These are phyloP conservation scores for Paspalum notatum DNA, from an alignment of 176 grass and related monocot genomes.

Conservation along the genomic window DNA sequence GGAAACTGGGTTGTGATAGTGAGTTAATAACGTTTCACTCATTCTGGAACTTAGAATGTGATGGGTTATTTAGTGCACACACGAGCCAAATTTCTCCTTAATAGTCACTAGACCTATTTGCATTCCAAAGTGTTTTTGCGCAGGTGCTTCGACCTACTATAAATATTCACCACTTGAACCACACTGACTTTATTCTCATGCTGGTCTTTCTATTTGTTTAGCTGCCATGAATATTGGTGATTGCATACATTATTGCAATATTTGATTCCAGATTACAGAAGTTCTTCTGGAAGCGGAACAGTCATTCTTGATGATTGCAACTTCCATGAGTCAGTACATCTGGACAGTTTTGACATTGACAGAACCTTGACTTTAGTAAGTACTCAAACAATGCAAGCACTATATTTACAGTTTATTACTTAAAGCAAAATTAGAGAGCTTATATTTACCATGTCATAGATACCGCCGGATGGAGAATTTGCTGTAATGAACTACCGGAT, in stretches of 20 bases:
- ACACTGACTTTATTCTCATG: background rate
- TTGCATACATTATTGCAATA: slow-evolving; percentile 16
- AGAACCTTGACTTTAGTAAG: slow-evolving; percentile 84
- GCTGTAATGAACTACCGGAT: slow-evolving; percentile 98
- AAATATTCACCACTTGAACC: background rate
- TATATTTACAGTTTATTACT: slow-evolving; percentile 14
- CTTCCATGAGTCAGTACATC: slow-evolving; percentile 95
- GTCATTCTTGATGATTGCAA: slow-evolving; percentile 85
- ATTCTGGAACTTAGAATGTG: background rate
- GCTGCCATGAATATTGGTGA: slow-evolving; percentile 27
- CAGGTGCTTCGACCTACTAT: background rate
- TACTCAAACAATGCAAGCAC: slow-evolving; percentile 31
- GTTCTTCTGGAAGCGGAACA: slow-evolving; percentile 80
- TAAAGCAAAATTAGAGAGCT: slow-evolving; percentile 31
- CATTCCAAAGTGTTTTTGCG: slow-evolving; percentile 6
- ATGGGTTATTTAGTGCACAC: slow-evolving; percentile 14
- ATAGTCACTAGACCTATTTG: slow-evolving; percentile 3
- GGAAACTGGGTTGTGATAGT: background rate
- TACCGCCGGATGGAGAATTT: slow-evolving; percentile 97
- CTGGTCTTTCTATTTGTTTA: slow-evolving; percentile 7
- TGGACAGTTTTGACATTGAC: slow-evolving; percentile 96
- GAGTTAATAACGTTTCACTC: background rate
- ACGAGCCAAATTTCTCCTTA: background rate
- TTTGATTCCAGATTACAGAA: slow-evolving; percentile 75
- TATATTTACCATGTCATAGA: slow-evolving; percentile 54